phyloP scores from a whole-genome alignment of 192 early-diverging fungal species.

The Umbelopsis sp. region DNA sequence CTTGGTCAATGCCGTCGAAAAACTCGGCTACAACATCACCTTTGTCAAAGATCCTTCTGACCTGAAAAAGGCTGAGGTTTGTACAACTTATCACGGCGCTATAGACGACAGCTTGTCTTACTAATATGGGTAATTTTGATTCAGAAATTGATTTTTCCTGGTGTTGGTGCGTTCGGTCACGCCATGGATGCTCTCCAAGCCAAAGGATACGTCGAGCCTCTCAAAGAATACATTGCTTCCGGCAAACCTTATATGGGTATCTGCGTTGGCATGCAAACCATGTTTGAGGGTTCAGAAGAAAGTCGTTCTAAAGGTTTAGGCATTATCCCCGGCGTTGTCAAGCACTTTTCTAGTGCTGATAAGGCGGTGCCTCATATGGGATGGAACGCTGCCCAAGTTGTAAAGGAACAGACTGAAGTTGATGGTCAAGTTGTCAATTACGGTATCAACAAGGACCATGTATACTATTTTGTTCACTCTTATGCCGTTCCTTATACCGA shows the following conservation, averaged over 20 bases:
- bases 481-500: conserved; percentile 76
- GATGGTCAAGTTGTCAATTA: conserved; percentile 26
- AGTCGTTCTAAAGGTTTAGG: conserved; percentile 78
- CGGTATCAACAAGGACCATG: conserved; percentile 50
- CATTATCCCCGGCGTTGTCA: conserved; percentile 74
- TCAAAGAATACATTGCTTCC: conserved; percentile 81
- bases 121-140: background rate
- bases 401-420: conserved; percentile 41
- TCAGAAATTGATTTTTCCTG: conserved; percentile 97
- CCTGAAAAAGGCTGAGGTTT: conserved; percentile 87
- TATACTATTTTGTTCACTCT: conserved; percentile 99
- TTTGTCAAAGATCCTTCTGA: conserved; percentile 76
- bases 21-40: conserved; percentile 86
- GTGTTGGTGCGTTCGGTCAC: conserved; percentile 95
- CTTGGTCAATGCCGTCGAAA: conserved; percentile 90
- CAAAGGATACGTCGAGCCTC: conserved; percentile 80
- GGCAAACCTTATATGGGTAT: conserved; percentile 97
- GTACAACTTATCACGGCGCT: background rate
- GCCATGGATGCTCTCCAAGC: conserved; percentile 79
- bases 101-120: background rate
- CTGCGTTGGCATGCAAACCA: conserved; percentile 96
- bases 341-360: conserved; percentile 61
- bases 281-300: conserved; percentile 93
- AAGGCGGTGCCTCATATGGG: conserved; percentile 99
- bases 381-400: conserved; percentile 78